phyloP scores from a whole-genome alignment of 441 rosid genomes.

The Euphorbia schlechtendalii region DNA sequence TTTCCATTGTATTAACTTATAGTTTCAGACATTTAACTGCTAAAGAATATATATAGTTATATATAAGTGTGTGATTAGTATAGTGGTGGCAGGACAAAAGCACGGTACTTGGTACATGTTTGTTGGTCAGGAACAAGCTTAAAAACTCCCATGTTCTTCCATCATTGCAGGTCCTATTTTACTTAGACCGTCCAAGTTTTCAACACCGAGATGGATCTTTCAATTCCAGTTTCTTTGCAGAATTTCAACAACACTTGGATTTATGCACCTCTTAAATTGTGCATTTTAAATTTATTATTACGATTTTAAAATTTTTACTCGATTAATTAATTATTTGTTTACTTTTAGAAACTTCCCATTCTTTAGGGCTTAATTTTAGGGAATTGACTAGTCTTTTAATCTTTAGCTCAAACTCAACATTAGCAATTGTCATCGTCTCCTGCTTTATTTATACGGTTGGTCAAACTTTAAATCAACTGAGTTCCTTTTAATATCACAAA shows the following conservation, averaged over 20 bases:
- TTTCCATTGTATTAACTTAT: too few species aligned
- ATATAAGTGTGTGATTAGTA: too few species aligned
- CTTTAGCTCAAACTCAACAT: neutral
- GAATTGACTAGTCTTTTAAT: neutral
- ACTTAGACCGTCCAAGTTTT: too few species aligned
- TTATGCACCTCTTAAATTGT: too few species aligned
- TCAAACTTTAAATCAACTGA: neutral
- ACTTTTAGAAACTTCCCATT: neutral
- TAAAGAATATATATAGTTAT: too few species aligned
- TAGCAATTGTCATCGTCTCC: neutral
- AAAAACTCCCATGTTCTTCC: constrained; percentile 6
- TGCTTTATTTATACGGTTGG: too few species aligned
- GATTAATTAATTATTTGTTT: neutral
- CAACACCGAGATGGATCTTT: too few species aligned
- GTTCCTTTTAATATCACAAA: neutral
- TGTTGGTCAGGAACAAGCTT: neutral
- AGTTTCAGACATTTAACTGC: too few species aligned
- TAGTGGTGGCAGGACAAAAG: too few species aligned
- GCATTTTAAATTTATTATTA: too few species aligned
- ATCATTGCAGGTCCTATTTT: constrained; percentile 5
- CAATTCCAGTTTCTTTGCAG: too few species aligned
- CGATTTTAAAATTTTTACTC: too few species aligned
- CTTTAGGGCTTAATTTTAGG: neutral
- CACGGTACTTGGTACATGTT: constrained; percentile 1
- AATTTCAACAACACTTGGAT: neutral